Evolutionary conservation across 208 protist genomes (phyloP).

Genomic region (Willaertia magna): DNA sequence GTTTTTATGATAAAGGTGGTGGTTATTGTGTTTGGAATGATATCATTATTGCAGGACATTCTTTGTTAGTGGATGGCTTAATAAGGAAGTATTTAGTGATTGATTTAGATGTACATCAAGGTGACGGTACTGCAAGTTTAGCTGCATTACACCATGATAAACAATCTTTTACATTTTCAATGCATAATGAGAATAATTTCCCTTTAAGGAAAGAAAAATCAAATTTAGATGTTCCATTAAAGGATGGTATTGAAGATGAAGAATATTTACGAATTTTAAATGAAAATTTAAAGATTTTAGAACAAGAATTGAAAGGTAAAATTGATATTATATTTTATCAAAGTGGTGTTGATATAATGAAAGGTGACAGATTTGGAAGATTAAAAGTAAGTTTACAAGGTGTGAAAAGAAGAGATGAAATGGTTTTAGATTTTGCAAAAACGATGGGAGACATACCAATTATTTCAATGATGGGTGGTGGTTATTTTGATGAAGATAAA

Average conservation of each 20-base stretch:
- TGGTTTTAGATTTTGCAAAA: neutral
- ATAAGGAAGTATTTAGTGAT: slow-evolving; percentile 10
- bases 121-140: slow-evolving; percentile 13
- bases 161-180: slow-evolving; percentile 13
- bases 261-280: slow-evolving; percentile 6
- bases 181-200: slow-evolving; percentile 23
- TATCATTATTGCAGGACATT: slow-evolving; percentile 6
- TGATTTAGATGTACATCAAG: slow-evolving; percentile 31
- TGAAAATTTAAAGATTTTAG: neutral
- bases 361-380: neutral
- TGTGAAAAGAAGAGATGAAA: neutral
- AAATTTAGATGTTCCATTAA: slow-evolving; percentile 20
- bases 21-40: slow-evolving; percentile 29
- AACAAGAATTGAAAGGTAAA: neutral
- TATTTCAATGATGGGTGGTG: neutral
- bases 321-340: neutral
- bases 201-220: neutral
- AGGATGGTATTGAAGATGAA: neutral
- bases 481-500: neutral
- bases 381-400: neutral
- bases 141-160: neutral
- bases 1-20: slow-evolving; percentile 14
- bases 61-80: neutral
- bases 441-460: neutral
- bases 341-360: neutral